Base-by-base conservation (phyloP, 805 yeast species). In the Teunomyces aglyptinius region DNA sequence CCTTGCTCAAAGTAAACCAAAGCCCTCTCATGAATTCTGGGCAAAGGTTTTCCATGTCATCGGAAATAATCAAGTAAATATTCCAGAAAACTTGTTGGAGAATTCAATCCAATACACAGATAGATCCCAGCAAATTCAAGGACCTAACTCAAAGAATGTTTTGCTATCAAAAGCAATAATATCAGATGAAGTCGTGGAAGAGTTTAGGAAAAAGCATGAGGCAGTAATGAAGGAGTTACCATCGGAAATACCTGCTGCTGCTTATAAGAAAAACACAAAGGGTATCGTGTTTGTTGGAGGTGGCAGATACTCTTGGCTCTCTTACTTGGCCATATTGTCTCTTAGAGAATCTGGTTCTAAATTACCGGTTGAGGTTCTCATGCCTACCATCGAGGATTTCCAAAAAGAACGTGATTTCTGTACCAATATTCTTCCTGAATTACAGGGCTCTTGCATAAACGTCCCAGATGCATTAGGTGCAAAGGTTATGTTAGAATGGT, bases 371-470 rank as follows among this genome's bases (percentile, higher is more conserved):
- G 76, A 72, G 49, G 56, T 72, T 12, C 54, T 72, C 15, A 53
- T 72, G 52, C 75, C 75, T 6, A 53, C 60, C 6, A 57, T 52
- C 33, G 51, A 51, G 0, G 76, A 71, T 46, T 69, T 59, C 49
- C 65, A 68, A 38, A 44, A 46, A 8, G 70, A 70, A 40, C 26
- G 48, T 10, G 66, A 64, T 6, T 64, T 62, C 48, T 72, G 58
- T 60, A 81, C 78, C 18, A 66, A 68, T 6, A 70, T 85, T 2
- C 70, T 88, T 54, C 90, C 92, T 0, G 55, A 60, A 16, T 64
- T 83, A 47, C 77, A 82, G 49, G 92, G 85, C 3, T 75, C 73
- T 52, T 89, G 96, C 72, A 78, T 86, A 12, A 76, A 83, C 12
- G 46, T 56, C 3, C 60, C 57, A n/a, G 55, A 52, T 4, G 52